Evolutionary conservation across 345 rosid genomes (phyloP).

Genomic region (Pugionium cornutum): DNA sequence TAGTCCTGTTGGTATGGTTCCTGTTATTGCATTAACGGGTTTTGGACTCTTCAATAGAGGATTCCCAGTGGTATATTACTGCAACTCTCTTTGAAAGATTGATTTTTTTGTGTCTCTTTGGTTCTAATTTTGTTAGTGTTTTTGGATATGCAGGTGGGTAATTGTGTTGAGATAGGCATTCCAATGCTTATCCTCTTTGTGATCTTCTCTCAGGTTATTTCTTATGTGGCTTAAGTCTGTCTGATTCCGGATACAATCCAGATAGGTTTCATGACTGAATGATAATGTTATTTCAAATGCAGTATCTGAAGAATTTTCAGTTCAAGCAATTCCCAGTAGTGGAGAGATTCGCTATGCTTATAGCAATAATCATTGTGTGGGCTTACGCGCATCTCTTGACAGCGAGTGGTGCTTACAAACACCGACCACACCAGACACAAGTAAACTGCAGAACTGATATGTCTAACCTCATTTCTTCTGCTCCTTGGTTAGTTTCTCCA

Average conservation of each 20-base stretch:
- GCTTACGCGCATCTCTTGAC: constrained; percentile 94
- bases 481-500: constrained; percentile 72
- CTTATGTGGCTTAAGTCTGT: neutral
- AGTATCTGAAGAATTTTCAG: constrained; percentile 85
- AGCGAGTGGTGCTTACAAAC: constrained; percentile 94
- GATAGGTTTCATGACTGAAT: neutral
- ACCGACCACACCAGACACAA: constrained; percentile 75
- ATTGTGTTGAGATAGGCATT: constrained; percentile 84
- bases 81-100: neutral
- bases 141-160: constrained; percentile 60
- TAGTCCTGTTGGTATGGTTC: constrained; percentile 97
- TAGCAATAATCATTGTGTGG: constrained; percentile 79
- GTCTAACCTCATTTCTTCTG: constrained; percentile 94
- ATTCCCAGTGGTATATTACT: constrained; percentile 75
- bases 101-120: too few relatives aligned
- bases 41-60: constrained; percentile 96
- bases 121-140: neutral
- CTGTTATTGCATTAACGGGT: constrained; percentile 84
- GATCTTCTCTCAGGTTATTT: constrained; percentile 76
- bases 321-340: constrained; percentile 63
- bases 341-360: constrained; percentile 83
- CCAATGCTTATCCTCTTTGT: constrained; percentile 89
- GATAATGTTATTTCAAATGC: constrained; percentile 1
- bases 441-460: constrained; percentile 81
- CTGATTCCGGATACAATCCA: neutral